Conservation (phyloP, 1,139 yeast species). For the Candida smagusa region DNA sequence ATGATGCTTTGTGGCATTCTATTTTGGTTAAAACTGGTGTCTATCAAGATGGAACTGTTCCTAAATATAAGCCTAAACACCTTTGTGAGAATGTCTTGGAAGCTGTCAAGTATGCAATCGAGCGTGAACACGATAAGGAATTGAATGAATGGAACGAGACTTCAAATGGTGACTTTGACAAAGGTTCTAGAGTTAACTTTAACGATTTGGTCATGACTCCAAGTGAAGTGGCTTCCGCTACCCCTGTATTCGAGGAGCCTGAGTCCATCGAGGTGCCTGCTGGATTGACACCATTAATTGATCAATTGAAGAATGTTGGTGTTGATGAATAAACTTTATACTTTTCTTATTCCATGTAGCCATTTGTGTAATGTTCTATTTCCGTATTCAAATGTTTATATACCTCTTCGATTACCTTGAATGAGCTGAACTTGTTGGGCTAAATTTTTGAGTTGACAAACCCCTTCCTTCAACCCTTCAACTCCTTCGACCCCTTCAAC, state of each 20-base stretch:
- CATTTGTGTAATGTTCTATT: too few relatives aligned
- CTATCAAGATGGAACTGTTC: conserved; percentile 73
- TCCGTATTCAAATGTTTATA: too few relatives aligned
- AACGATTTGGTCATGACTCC: conserved; percentile 51
- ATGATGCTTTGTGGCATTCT: conserved; percentile 80
- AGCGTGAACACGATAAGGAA: conserved; percentile 71
- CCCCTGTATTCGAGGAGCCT: conserved; percentile 21
- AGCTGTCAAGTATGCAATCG: conserved; percentile 80
- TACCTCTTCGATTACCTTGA: too few relatives aligned
- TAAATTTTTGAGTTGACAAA: too few relatives aligned
- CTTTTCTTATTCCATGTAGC: too few relatives aligned
- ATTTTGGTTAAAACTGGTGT: conserved; percentile 86
- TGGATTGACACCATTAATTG: conserved; percentile 37
- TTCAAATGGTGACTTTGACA: conserved; percentile 30
- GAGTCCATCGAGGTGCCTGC: conserved; percentile 45
- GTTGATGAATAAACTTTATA: conserved; percentile 9
- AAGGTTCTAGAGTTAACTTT: conserved; percentile 41
- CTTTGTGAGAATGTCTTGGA: conserved; percentile 71
- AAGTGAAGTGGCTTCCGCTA: conserved; percentile 19
- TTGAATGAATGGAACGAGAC: conserved; percentile 68
- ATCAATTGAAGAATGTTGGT: conserved; percentile 35
- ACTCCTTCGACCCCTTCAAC: too few relatives aligned
- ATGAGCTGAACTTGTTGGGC: too few relatives aligned
- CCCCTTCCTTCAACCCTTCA: too few relatives aligned
- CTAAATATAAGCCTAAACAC: conserved; percentile 75